A percentile compares a stretch with the other conserved stretches of the same genome.
Evolutionary conservation across 441 rosid species (phyloP).

Genomic region (Jatropha multifida): DNA sequence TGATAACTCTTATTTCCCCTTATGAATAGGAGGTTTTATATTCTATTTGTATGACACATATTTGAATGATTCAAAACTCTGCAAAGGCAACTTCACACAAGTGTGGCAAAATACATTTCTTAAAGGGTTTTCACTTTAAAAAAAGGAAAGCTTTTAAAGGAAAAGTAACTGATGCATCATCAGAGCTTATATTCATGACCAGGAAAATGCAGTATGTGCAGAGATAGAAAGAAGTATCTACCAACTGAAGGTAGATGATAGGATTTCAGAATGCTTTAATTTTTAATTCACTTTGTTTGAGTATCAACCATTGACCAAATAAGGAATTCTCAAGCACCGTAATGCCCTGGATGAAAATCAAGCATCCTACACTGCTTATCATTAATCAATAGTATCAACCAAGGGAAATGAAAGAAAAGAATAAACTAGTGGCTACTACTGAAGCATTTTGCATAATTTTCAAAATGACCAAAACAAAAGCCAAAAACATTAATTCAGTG

Average conservation of each 20-base stretch:
- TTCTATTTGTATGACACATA: not conserved
- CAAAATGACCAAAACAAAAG: conserved; percentile 1
- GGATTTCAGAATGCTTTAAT: not conserved
- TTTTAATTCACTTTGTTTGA: not conserved
- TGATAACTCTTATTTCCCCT: not conserved
- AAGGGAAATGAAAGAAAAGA: not conserved
- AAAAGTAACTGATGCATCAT: not conserved
- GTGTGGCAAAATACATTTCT: too few relatives aligned
- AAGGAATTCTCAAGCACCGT: not conserved
- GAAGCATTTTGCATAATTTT: not conserved
- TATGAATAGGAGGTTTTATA: not conserved
- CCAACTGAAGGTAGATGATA: not conserved
- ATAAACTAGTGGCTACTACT: not conserved
- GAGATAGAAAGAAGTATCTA: not conserved
- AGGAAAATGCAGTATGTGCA: not conserved
- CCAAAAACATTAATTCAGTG: conserved; percentile 10
- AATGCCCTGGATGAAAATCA: conserved; percentile 5
- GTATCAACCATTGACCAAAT: not conserved
- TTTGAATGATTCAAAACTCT: not conserved
- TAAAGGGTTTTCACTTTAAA: not conserved
- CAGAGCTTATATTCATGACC: not conserved
- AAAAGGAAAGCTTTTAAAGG: not conserved
- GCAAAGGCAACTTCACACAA: not conserved
- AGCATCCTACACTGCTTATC: not conserved
- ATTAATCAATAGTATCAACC: not conserved